These are phyloP conservation scores for Ophiocordyceps sinensis DNA, from an alignment of 2,329 filamentous ascomycete genomes.

Conservation along the genomic window DNA sequence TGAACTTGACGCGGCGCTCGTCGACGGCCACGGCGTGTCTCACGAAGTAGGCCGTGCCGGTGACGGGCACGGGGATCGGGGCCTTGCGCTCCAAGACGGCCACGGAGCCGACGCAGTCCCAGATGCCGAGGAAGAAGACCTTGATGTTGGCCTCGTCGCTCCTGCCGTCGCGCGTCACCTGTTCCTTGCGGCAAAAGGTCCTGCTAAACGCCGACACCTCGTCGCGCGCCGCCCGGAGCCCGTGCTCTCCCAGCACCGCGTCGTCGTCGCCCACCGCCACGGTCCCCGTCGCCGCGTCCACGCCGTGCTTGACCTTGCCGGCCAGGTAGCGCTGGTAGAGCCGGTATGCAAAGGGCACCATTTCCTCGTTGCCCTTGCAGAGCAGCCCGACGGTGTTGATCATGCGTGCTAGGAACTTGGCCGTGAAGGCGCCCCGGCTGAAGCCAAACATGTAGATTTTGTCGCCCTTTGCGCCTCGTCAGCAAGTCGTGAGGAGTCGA, in stretches of 20 bases:
- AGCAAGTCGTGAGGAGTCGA: background rate
- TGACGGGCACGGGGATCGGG: no score
- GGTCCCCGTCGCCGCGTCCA: no score
- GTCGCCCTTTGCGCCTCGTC: constrained; percentile 20
- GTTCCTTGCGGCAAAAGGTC: constrained; percentile 30
- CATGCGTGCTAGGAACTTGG: constrained; percentile 38
- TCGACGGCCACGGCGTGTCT: no score
- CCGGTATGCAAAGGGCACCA: constrained; percentile 34
- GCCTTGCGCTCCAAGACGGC: no score
- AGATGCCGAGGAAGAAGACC: no score
- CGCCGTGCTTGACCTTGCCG: constrained; percentile 6
- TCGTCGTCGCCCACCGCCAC: constrained; percentile 3
- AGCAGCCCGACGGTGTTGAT: constrained; percentile 32
- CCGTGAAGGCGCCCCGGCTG: constrained; percentile 35
- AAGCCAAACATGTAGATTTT: constrained; percentile 42
- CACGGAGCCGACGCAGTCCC: no score
- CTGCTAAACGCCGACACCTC: constrained; percentile 30
- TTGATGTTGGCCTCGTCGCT: constrained; percentile 22
- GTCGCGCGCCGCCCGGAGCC: constrained; percentile 10
- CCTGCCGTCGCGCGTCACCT: background rate
- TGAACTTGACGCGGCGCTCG: no score
- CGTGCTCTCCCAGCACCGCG: no score
- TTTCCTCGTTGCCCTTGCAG: constrained; percentile 36
- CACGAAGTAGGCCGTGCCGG: no score
- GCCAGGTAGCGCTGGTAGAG: constrained; percentile 26